phyloP scores from a whole-genome alignment of 768 basidiomycete species.

The Albatrellus ellisii region DNA sequence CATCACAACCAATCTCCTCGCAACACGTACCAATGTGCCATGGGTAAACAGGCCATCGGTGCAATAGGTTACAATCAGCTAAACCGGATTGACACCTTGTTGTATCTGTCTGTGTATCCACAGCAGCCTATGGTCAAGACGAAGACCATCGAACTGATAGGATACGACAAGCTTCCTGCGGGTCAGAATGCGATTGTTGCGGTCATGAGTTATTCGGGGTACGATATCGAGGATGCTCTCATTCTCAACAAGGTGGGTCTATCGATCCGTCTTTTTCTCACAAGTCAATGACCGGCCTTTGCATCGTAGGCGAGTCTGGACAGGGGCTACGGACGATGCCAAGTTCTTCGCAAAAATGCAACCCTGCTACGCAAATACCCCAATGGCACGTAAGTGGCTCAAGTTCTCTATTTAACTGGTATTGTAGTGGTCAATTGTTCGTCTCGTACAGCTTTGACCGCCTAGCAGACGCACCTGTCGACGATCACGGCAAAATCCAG shows the following conservation, averaged over 20 bases:
- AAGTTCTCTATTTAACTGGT: background rate
- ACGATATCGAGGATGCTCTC: conserved; percentile 98
- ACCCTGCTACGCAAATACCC: conserved; percentile 93
- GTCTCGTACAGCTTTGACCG: conserved; percentile 66
- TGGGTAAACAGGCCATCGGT: conserved; percentile 99
- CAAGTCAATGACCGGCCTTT: background rate
- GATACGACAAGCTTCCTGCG: conserved; percentile 92
- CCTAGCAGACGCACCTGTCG: conserved; percentile 80
- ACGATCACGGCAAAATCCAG: conserved; percentile 65
- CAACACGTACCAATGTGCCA: conserved; percentile 99
- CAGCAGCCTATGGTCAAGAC: conserved; percentile 99
- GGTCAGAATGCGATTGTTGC: conserved; percentile 98
- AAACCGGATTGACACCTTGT: conserved; percentile 91
- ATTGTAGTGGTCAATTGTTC: background rate
- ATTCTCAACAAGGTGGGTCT: conserved; percentile 77
- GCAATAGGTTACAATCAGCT: conserved; percentile 98
- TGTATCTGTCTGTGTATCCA: conserved; percentile 97
- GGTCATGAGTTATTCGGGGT: conserved; percentile 98
- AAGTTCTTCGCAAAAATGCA: conserved; percentile 91
- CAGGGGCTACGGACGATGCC: conserved; percentile 94
- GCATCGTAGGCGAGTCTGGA: conserved; percentile 73
- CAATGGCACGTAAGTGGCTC: conserved; percentile 77
- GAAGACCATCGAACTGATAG: conserved; percentile 92
- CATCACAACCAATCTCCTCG: conserved; percentile 99
- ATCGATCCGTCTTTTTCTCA: background rate